phyloP scores from a whole-genome alignment of 2,329 filamentous ascomycete species.

The Scedosporium dehoogii region DNA sequence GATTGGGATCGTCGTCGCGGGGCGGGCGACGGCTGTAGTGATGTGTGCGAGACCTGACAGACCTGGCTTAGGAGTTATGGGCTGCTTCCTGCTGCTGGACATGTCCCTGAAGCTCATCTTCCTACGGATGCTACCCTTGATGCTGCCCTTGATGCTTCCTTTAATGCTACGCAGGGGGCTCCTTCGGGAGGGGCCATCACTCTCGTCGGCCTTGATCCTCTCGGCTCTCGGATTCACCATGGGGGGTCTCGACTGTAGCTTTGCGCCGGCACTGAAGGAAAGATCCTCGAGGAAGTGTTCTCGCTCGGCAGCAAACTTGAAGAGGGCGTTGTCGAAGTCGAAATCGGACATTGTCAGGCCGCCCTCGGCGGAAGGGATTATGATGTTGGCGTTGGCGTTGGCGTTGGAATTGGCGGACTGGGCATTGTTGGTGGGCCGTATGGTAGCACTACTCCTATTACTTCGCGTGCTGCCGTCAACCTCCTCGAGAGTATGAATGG shows the following conservation, averaged over 20 bases:
- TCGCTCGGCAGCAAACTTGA: conserved; percentile 92
- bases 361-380: not conserved
- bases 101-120: conserved; percentile 91
- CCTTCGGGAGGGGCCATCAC: conserved; percentile 36
- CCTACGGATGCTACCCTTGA: conserved; percentile 78
- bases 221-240: conserved; percentile 74
- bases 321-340: conserved; percentile 86
- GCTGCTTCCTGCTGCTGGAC: conserved; percentile 86
- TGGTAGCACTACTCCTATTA: conserved; percentile 58
- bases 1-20: conserved; percentile 1
- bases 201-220: conserved; percentile 69
- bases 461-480: conserved; percentile 46
- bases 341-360: conserved; percentile 43
- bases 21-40: not conserved
- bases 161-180: conserved; percentile 51
- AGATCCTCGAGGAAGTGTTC: conserved; percentile 91
- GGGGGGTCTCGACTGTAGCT: conserved; percentile 56
- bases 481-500: conserved; percentile 48
- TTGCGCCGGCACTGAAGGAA: conserved; percentile 75
- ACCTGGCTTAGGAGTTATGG: conserved; percentile 66
- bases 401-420: not conserved
- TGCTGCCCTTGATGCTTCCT: conserved; percentile 79
- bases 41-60: conserved; percentile 14
- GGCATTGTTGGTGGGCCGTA: conserved; percentile 32
- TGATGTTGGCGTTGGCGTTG: not conserved